phyloP scores from a whole-genome alignment of 2,329 filamentous ascomycete genomes.

The Sphaerostilbella broomeana region DNA sequence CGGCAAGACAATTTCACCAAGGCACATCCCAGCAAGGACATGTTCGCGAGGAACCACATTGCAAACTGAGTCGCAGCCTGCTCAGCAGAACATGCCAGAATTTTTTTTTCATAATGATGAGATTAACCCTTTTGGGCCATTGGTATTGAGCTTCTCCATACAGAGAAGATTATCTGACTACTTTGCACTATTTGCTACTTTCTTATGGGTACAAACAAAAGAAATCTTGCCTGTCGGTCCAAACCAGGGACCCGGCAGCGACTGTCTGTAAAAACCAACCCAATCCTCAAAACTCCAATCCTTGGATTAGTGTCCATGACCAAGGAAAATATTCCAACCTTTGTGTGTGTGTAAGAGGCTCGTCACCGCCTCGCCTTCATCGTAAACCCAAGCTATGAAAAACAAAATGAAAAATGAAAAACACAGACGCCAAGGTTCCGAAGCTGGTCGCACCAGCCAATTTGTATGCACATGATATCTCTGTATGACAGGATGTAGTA shows the following conservation, averaged over 20 bases:
- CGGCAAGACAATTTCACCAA: too few species aligned
- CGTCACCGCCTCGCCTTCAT: not conserved
- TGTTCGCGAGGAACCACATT: too few species aligned
- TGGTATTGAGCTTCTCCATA: too few species aligned
- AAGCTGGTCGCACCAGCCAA: not conserved
- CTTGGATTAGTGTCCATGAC: not conserved
- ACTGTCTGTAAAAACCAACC: not conserved
- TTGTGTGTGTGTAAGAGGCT: too few species aligned
- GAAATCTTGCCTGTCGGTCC: not conserved
- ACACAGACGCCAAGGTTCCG: too few species aligned
- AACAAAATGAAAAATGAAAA: not conserved
- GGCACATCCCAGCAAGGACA: too few species aligned
- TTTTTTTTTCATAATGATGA: too few species aligned
- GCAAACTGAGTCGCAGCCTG: too few species aligned
- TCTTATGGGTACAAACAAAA: not conserved
- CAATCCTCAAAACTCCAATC: not conserved
- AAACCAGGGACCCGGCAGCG: not conserved
- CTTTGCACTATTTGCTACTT: too few species aligned
- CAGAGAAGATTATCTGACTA: too few species aligned
- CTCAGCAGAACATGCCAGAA: too few species aligned
- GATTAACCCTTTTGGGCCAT: too few species aligned
- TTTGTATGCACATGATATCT: slow-evolving; percentile 13
- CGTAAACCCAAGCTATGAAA: not conserved
- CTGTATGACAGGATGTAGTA: slow-evolving; percentile 4
- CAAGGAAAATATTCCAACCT: not conserved